Evolutionary conservation across 257 asterid genomes (phyloP), one percentile per base, ranked within the genome.

Genomic region (Fraxinus anomala): DNA sequence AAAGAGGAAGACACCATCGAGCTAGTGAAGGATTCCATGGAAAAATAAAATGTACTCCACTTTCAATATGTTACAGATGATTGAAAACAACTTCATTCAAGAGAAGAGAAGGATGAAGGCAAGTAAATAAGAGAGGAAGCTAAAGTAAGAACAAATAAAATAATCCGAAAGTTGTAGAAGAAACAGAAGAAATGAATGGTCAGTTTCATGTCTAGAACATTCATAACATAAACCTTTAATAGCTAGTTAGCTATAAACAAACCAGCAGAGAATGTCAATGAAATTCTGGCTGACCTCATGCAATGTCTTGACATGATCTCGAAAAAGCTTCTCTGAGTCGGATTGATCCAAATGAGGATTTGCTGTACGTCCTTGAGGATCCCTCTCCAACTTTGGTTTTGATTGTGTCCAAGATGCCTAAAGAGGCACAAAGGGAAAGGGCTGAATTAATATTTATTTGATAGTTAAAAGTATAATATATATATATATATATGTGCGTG

Each of bases 331-430:
- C 91, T 93, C 99, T 69, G 89, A 70, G 84, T 95, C 98, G 14
- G 97, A 89, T 80, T 88, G 96, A 80, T 93, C 97, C 75, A 95
- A 84, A 71, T 88, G 89, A 59, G 97, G 93, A 88, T 95, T 90
- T 70, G 89, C 91, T 11, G 89, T 88, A 82, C 99, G 99, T 63
- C 97, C 91, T 89, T 95, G 99, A 80, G 99, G 97, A 84, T 95
- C 99, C 91, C 91, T 93, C 83, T 93, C 99, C 91, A 95, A 78
- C 89, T 93, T 95, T 34, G 93, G 79, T 89, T 89, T 95, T 69
- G 96, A 88, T 79, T 93, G 97, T 65, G 97, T 90, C 98, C 97
- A 95, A 82, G 97, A 89, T 40, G 99, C 97, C 99, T 95, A 72
- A 10, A 40, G 34, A 72, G 78, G 66, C 71, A 84, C 36, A 80